Evolutionary conservation across 345 rosid genomes (phyloP).

Genomic region (Salix koriyanagi): DNA sequence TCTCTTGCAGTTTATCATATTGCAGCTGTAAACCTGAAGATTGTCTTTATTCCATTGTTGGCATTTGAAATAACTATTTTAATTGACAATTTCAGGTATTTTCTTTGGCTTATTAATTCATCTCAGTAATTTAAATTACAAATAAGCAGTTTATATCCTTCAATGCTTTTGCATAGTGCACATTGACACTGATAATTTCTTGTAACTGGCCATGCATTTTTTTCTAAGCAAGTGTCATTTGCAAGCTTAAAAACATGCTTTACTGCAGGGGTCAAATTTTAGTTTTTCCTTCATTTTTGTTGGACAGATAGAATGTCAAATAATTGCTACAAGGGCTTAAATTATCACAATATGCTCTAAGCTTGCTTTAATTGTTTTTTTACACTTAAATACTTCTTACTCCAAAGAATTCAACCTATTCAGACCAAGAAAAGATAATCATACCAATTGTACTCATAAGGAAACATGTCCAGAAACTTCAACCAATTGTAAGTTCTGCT

Average conservation of each 20-base stretch:
- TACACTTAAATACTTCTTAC: neutral
- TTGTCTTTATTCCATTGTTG: conserved; percentile 78
- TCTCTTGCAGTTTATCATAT: conserved; percentile 39
- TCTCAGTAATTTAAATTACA: neutral
- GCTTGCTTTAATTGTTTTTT: neutral
- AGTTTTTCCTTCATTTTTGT: neutral
- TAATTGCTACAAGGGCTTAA: neutral
- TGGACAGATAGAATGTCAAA: neutral
- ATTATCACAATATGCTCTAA: neutral
- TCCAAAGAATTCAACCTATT: neutral
- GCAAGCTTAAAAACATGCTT: neutral
- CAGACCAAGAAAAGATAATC: neutral
- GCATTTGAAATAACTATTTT: conserved; percentile 71
- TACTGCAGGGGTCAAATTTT: neutral
- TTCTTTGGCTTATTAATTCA: conserved; percentile 1
- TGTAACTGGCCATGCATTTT: neutral
- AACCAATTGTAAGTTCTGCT: neutral
- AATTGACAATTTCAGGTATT: conserved; percentile 87
- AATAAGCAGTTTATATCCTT: neutral
- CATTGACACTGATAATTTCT: neutral
- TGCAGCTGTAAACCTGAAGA: conserved; percentile 80
- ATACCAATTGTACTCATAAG: neutral
- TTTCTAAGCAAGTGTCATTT: conserved; percentile 4
- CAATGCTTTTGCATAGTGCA: neutral
- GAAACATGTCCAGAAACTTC: neutral